Conservation (phyloP, 768 basidiomycete genomes). For the Chalciporus sphaerocephalus region DNA sequence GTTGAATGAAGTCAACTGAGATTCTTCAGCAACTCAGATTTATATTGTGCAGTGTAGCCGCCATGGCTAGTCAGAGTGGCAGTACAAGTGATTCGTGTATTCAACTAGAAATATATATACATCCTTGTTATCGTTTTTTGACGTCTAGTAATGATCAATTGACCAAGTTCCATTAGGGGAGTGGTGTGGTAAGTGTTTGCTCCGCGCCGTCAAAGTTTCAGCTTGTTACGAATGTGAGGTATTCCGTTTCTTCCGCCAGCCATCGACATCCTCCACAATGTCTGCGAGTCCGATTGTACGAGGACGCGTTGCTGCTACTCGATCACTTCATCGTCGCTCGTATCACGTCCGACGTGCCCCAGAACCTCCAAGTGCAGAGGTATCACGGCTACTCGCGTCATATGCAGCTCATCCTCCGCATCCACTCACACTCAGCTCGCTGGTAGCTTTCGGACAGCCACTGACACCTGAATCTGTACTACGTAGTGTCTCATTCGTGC, state of each 20-base stretch:
- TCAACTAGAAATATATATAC: constrained; percentile 21
- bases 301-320: background rate
- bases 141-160: background rate
- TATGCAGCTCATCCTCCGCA: constrained; percentile 61
- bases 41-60: background rate
- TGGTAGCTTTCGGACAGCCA: constrained; percentile 74
- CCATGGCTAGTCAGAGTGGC: background rate
- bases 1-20: constrained; percentile 14
- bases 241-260: background rate
- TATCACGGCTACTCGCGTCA: constrained; percentile 56
- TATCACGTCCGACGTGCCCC: constrained; percentile 40
- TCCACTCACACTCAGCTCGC: constrained; percentile 65
- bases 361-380: constrained; percentile 46
- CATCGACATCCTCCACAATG: constrained; percentile 4
- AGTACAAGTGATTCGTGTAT: constrained; percentile 18
- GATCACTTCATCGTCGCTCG: constrained; percentile 10
- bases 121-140: constrained; percentile 22
- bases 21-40: background rate
- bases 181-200: background rate
- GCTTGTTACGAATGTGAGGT: background rate
- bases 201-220: background rate
- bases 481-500: constrained; percentile 67
- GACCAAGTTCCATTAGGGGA: background rate
- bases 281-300: constrained; percentile 3
- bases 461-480: constrained; percentile 66